phyloP scores from a whole-genome alignment of 345 rosid species.

The Microcos paniculata region DNA sequence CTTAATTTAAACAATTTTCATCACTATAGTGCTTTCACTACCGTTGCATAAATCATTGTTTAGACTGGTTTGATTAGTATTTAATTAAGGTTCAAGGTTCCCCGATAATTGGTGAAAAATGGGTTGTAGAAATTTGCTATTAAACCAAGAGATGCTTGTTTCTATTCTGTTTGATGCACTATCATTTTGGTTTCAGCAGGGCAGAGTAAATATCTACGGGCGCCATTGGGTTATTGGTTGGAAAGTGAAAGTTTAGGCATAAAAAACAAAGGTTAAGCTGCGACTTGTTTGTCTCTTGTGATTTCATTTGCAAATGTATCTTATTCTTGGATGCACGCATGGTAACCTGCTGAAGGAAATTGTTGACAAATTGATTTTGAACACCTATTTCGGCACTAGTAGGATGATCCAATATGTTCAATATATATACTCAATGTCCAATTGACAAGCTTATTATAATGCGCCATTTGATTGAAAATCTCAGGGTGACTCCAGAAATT shows the following conservation, averaged over 20 bases:
- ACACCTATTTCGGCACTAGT: neutral
- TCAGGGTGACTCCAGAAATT: neutral
- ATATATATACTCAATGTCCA: neutral
- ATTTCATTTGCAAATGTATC: too few species aligned
- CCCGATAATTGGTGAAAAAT: too few species aligned
- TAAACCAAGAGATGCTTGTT: neutral
- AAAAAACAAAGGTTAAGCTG: too few species aligned
- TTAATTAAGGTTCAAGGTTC: too few species aligned
- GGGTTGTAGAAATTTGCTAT: neutral
- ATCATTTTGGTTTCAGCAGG: too few species aligned
- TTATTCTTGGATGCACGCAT: too few species aligned
- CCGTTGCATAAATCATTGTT: neutral
- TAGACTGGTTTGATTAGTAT: neutral
- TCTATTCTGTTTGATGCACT: neutral
- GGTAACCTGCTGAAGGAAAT: neutral
- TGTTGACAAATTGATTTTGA: neutral
- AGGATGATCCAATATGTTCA: too few species aligned
- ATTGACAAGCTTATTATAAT: neutral
- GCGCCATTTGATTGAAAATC: neutral
- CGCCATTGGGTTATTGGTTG: neutral
- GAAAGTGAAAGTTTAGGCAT: neutral
- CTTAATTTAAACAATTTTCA: neutral
- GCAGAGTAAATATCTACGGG: too few species aligned
- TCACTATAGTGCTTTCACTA: neutral
- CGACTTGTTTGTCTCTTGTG: too few species aligned